Evolutionary conservation across 2,329 filamentous ascomycete genomes (phyloP), one percentile per base, ranked within the genome.

Genomic region (Beauveria sp.): DNA sequence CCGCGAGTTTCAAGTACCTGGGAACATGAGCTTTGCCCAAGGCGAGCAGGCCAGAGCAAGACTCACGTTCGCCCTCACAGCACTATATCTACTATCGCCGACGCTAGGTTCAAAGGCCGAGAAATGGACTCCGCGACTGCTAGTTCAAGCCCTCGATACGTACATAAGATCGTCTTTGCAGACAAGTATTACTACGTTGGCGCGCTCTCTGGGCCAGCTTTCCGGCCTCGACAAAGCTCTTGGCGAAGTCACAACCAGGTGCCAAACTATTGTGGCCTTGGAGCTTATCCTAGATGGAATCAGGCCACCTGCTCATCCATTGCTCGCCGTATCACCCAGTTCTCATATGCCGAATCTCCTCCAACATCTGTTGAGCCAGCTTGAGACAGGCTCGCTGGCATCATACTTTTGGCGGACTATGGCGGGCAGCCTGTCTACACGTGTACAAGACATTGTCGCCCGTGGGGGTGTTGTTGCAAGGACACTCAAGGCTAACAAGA

Each of bases 391-490:
- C 0, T 94, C 90, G 2, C 78, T 99, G 18, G 86, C 91, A 1
- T 93, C 90, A 0, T 96, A 93, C 72, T 99, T 96, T 76, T 99
- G 94, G 92, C 84, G 94, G 58, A 90, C 89, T 9, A 83, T 97
- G 68, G 94, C 94, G 0, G 85, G 89, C 1, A 87, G 85, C 61
- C 79, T 97, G 62, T 84, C 88, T 3, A 79, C 86, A 0, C 84
- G 90, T 24, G 91, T 96, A 0, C 88, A 92, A 72, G 93, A 97
- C 66, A 90, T 97, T 50, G 74, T 96, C 61, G 85, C 83, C 63
- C 84, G 90, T 62, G 92, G 93, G 2, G 93, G 94, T 0, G 89
- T 92, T 0, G 89, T 90, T 30, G 91, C 91, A 5, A 83, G 94
- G 62, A 92, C 91, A 4, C 77, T 99, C 64, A 84, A 84, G 67